Conservation (phyloP, 75 land plant species). For the Cunninghamia lanceolata region DNA sequence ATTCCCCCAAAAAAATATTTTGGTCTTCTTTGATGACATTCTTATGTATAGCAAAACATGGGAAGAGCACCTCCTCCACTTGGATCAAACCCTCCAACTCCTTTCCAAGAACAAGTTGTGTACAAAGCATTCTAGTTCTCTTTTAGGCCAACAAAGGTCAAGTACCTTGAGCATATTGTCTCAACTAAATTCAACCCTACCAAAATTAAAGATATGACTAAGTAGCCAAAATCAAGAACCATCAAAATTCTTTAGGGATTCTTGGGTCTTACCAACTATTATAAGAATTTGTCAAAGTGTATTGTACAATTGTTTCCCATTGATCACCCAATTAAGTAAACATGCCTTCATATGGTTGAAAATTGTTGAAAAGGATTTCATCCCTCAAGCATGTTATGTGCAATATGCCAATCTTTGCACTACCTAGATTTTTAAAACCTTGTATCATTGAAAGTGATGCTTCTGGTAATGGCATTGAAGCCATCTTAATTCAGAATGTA, state of each 20-base stretch:
- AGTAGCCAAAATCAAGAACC: not conserved
- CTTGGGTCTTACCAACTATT: constrained; percentile 9
- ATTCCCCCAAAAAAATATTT: not conserved
- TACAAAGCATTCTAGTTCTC: not conserved
- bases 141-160: not conserved
- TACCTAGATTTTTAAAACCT: not conserved
- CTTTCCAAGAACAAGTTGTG: too few relatives aligned
- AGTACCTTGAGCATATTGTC: not conserved
- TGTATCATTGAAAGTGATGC: not conserved
- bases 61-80: not conserved
- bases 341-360: not conserved
- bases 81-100: too few relatives aligned
- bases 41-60: not conserved
- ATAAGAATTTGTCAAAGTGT: not conserved
- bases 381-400: constrained; percentile 6
- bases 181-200: not conserved
- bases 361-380: not conserved
- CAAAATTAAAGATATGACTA: too few relatives aligned
- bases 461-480: not conserved
- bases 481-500: not conserved
- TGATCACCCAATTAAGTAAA: constrained; percentile 7
- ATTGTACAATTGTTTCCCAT: not conserved
- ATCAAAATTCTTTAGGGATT: not conserved
- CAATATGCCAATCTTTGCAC: not conserved
- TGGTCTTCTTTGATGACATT: not conserved